Evolutionary conservation across 768 basidiomycete species (phyloP).

Genomic region (Russula emetica): DNA sequence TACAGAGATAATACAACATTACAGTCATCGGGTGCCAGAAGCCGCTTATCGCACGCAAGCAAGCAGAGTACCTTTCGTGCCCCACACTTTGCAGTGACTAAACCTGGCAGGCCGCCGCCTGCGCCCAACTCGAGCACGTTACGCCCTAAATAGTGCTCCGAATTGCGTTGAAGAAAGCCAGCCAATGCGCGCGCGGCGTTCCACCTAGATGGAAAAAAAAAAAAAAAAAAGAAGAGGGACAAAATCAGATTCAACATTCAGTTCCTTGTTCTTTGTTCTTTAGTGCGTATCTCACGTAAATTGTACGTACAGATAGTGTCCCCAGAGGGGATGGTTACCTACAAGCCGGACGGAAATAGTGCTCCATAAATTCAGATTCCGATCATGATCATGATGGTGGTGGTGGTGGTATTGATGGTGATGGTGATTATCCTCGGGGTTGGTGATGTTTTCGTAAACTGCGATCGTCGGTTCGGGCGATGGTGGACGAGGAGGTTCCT

Average conservation of each 20-base stretch:
- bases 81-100: constrained; percentile 67
- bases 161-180: constrained; percentile 57
- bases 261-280: too few relatives aligned
- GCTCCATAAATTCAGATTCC: constrained; percentile 28
- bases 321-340: constrained; percentile 79
- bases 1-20: too few relatives aligned
- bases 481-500: constrained; percentile 67
- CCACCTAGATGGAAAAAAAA: constrained; percentile 48
- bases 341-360: constrained; percentile 63
- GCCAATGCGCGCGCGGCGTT: constrained; percentile 75
- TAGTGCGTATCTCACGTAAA: too few relatives aligned
- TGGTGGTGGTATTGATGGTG: not conserved
- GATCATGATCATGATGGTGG: not conserved
- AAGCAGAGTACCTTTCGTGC: constrained; percentile 64
- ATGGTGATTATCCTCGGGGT: not conserved
- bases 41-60: too few relatives aligned
- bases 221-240: not conserved
- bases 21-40: too few relatives aligned
- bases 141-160: constrained; percentile 42
- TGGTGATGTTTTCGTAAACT: constrained; percentile 37
- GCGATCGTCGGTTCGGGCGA: constrained; percentile 58
- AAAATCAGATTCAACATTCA: not conserved
- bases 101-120: constrained; percentile 83
- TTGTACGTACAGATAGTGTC: constrained; percentile 59
- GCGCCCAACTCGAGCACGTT: constrained; percentile 87